phyloP scores from a whole-genome alignment of 1,284 basidiomycete species.

The Dichomitus squalens region DNA sequence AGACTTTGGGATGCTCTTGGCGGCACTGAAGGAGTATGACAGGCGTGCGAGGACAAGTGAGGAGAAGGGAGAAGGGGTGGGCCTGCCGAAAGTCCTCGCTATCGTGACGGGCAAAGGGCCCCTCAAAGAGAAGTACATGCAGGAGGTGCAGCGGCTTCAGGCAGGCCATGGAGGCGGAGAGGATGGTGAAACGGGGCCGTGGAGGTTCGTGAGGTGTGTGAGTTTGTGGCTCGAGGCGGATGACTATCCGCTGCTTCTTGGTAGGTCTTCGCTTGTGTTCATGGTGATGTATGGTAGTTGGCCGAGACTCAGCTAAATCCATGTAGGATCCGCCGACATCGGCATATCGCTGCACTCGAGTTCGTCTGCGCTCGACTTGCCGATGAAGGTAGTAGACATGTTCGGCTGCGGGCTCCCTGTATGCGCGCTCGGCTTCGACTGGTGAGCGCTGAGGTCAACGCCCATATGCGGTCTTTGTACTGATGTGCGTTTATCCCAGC shows the following conservation, averaged over 20 bases:
- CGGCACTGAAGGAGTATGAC: constrained; percentile 76
- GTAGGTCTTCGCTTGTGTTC: constrained; percentile 36
- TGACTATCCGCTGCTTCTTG: constrained; percentile 86
- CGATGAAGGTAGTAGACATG: constrained; percentile 99
- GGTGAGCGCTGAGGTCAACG: too few species aligned
- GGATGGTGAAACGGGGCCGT: constrained; percentile 51
- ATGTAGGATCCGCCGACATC: constrained; percentile 86
- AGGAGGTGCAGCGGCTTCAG: constrained; percentile 57
- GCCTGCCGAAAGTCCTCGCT: constrained; percentile 77
- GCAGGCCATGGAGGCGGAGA: constrained; percentile 20
- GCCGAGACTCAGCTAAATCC: background rate
- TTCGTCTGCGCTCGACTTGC: constrained; percentile 90
- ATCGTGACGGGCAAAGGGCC: constrained; percentile 95
- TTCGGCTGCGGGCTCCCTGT: constrained; percentile 96
- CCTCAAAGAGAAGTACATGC: constrained; percentile 75
- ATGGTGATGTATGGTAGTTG: too few species aligned
- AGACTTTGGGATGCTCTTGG: constrained; percentile 86
- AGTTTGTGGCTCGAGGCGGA: constrained; percentile 88
- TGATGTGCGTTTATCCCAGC: constrained; percentile 41
- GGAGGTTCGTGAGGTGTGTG: constrained; percentile 83
- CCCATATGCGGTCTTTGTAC: too few species aligned
- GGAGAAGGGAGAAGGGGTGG: constrained; percentile 24
- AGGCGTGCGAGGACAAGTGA: constrained; percentile 47
- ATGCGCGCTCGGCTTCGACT: constrained; percentile 86
- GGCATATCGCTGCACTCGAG: constrained; percentile 92